A percentile compares a stretch with the other conserved stretches of the same genome.
These are phyloP conservation scores for Dendrothele bispora DNA, from an alignment of 768 basidiomycete genomes.

Conservation along the genomic window DNA sequence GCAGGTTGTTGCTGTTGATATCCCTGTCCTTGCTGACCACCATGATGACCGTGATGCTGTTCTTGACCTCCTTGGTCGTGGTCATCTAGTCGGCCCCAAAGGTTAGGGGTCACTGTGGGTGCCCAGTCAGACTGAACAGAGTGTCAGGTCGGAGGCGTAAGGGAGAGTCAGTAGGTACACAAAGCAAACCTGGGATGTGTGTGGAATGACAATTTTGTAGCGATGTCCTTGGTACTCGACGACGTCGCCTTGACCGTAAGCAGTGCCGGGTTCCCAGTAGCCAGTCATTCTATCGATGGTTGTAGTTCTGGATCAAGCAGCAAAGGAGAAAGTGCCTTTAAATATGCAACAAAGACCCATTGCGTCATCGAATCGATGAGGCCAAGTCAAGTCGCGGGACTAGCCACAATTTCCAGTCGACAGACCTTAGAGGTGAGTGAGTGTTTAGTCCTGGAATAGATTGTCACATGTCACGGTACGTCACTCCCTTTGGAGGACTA, in stretches of 20 bases:
- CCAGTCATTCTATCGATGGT: constrained; percentile 35
- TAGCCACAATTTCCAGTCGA: too few relatives aligned
- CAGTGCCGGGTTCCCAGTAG: constrained; percentile 62
- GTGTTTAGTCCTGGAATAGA: background rate
- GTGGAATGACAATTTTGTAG: constrained; percentile 75
- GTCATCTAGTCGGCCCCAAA: constrained; percentile 60
- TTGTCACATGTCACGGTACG: background rate
- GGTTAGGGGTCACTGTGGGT: constrained; percentile 58
- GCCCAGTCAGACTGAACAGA: constrained; percentile 61
- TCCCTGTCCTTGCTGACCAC: constrained; percentile 24
- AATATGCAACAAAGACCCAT: too few relatives aligned
- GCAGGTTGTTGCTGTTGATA: constrained; percentile 27
- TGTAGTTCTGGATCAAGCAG: too few relatives aligned
- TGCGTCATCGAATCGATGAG: too few relatives aligned
- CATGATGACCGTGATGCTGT: constrained; percentile 27
- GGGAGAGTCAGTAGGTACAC: background rate
- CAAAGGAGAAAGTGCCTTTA: too few relatives aligned
- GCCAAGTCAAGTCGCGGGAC: too few relatives aligned
- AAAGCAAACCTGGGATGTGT: constrained; percentile 58
- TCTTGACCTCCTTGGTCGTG: constrained; percentile 23
- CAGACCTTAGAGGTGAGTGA: too few relatives aligned
- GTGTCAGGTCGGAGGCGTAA: background rate
- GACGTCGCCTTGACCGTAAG: constrained; percentile 53
- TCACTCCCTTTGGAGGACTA: background rate
- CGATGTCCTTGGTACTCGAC: constrained; percentile 55